phyloP scores from a whole-genome alignment of 2,329 filamentous ascomycete species.

The Diaporthe citri region DNA sequence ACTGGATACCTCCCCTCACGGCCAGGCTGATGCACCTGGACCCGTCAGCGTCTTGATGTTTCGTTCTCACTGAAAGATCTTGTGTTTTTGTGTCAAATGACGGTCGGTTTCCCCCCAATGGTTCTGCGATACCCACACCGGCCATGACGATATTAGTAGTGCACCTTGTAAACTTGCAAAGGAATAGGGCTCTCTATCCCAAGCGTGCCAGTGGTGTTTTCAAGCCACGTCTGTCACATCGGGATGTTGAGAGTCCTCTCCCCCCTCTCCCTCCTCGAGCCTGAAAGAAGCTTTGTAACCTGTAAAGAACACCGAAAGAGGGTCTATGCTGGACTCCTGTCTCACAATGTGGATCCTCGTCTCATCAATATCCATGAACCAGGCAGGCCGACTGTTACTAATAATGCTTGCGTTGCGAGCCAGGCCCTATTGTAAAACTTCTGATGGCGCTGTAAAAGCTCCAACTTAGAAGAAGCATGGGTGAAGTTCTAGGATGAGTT shows the following conservation, averaged over 20 bases:
- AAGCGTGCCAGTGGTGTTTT: no score
- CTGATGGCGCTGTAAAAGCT: background rate
- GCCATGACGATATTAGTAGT: no score
- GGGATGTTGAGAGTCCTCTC: background rate
- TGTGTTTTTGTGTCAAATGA: no score
- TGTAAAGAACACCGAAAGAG: background rate
- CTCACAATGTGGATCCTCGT: background rate
- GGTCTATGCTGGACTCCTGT: background rate
- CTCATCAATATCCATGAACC: slow-evolving; percentile 3
- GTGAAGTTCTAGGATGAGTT: background rate
- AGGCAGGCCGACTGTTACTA: background rate
- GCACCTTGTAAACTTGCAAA: no score
- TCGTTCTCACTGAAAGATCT: no score
- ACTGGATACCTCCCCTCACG: no score
- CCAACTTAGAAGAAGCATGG: background rate
- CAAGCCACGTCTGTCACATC: no score
- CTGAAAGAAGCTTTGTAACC: background rate
- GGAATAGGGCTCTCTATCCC: no score
- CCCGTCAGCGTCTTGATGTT: no score
- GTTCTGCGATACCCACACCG: no score
- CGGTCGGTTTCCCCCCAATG: no score
- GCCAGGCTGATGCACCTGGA: no score
- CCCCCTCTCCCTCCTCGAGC: background rate
- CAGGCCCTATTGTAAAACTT: background rate
- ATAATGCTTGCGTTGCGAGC: background rate